Evolutionary conservation across 2,329 filamentous ascomycete species (phyloP), one percentile per base, ranked within the genome.

Genomic region (Chaetomiaceae sp.): DNA sequence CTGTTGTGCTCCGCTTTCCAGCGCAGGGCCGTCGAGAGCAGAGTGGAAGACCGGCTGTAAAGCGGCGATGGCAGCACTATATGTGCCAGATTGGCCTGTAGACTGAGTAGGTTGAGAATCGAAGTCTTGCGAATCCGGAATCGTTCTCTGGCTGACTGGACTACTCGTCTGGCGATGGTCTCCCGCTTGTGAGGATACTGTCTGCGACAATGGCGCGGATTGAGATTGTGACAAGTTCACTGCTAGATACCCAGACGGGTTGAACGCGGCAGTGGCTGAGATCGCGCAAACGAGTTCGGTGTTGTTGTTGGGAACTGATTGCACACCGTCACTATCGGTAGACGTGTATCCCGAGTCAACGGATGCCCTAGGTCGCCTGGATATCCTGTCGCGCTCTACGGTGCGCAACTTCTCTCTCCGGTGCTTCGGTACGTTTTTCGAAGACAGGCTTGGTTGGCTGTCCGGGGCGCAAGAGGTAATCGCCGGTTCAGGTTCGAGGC

Each of bases 121-220:
- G 26, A 52, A 51, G 8, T 40, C 69, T 48, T 73, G 68, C 1
- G 71, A 74, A 48, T 73, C 70, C 0, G 68, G 68, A 19, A 74
- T 67, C 3, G 67, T 71, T 20, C 54, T 53, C 43, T 64, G 60
- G 46, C 64, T 69, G 30, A 62, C 32, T 7, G 12, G 27, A 12
- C 12, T 15, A 9, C 6, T 11, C n/a, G 19, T 12, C 6, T 22
- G 37, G n/a, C 18, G 24, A 39, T 26, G 22, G 24, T 9, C 30
- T 8, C 26, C 27, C 11, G n/a, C n/a, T n/a, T 27, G 18, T 9
- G n/a, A 19, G n/a, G 20, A 22, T 6, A 18, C 15, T 2, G 47
- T 47, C 10, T 54, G 49, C 12, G 50, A 55, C 17, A 53, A 45
- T 18, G 53, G 53, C 3, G 51, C 32, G 15, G 42, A 44, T 27